Evolutionary conservation across 192 early-diverging fungal species (phyloP).

Genomic region (Haplosporangium gracile): DNA sequence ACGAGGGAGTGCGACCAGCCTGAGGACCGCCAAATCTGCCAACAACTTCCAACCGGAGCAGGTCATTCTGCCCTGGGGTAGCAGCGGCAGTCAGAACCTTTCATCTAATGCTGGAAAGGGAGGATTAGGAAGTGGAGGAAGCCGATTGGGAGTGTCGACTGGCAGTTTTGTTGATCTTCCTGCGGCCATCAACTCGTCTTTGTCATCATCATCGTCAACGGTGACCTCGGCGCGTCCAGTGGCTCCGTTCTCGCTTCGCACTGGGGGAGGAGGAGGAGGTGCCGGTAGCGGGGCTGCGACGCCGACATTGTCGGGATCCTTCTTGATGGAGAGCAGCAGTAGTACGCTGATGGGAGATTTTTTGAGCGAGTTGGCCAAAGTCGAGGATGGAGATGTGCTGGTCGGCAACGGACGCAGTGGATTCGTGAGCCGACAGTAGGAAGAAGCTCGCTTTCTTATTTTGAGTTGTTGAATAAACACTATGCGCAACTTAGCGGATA

Average conservation of each 20-base stretch:
- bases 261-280: not conserved
- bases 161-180: not conserved
- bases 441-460: not conserved
- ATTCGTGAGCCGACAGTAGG: slow-evolving; percentile 25
- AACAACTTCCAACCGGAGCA: slow-evolving; percentile 27
- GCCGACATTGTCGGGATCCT: slow-evolving; percentile 8
- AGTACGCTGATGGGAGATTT: slow-evolving; percentile 46
- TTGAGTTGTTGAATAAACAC: not conserved
- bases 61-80: slow-evolving; percentile 15
- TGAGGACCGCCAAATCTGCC: slow-evolving; percentile 3
- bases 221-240: not conserved
- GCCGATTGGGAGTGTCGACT: slow-evolving; percentile 7
- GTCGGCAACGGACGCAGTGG: slow-evolving; percentile 42
- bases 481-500: no score
- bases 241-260: not conserved
- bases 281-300: not conserved
- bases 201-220: not conserved
- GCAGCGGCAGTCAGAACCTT: not conserved
- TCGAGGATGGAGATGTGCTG: slow-evolving; percentile 45
- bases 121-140: not conserved
- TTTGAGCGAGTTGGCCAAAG: slow-evolving; percentile 39
- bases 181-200: not conserved
- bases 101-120: not conserved
- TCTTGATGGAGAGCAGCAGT: slow-evolving; percentile 14
- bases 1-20: slow-evolving; percentile 36